Percentiles rank a stretch among this genome's conserved stretches.
These are phyloP conservation scores for Ustilago cynodontis DNA, from an alignment of 1,284 basidiomycete genomes.

Conservation along the genomic window DNA sequence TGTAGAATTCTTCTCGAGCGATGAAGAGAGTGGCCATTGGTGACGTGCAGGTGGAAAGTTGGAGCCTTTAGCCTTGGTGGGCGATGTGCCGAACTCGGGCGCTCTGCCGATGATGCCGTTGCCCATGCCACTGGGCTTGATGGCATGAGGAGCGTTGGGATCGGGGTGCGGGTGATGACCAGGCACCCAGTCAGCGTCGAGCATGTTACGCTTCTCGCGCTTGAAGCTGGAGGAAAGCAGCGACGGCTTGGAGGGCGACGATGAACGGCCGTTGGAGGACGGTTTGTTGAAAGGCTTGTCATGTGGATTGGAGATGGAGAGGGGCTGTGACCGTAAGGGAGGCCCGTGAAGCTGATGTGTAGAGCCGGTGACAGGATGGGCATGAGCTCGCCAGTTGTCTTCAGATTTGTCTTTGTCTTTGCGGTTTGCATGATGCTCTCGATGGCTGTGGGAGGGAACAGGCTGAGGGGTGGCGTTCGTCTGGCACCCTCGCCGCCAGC, in stretches of 20 bases:
- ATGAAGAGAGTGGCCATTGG: conserved; percentile 46
- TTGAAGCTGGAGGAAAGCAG: conserved; percentile 43
- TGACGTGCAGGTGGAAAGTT: conserved; percentile 15
- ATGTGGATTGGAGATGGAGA: conserved; percentile 17
- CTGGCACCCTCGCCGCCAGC: conserved; percentile 32
- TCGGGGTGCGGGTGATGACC: conserved; percentile 39
- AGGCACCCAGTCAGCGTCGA: conserved; percentile 25
- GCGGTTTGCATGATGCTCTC: conserved; percentile 16
- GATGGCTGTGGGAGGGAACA: neutral
- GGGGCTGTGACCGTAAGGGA: conserved; percentile 18
- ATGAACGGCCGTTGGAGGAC: neutral
- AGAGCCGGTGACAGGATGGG: conserved; percentile 28
- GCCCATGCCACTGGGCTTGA: conserved; percentile 49
- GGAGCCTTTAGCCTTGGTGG: conserved; percentile 18
- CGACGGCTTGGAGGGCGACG: conserved; percentile 8
- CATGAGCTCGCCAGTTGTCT: conserved; percentile 43
- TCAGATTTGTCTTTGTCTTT: conserved; percentile 25
- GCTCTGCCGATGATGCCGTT: conserved; percentile 45
- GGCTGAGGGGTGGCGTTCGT: conserved; percentile 20
- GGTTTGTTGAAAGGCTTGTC: neutral
- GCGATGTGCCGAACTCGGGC: conserved; percentile 44
- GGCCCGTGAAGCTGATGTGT: neutral
- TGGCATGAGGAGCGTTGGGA: conserved; percentile 24
- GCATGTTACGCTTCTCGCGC: conserved; percentile 13
- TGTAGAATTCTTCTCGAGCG: conserved; percentile 22